A percentile compares a stretch with the other conserved stretches of the same genome.
These are phyloP conservation scores for Pseudodiploospora longispora DNA, from an alignment of 2,329 filamentous ascomycete genomes.

Conservation along the genomic window DNA sequence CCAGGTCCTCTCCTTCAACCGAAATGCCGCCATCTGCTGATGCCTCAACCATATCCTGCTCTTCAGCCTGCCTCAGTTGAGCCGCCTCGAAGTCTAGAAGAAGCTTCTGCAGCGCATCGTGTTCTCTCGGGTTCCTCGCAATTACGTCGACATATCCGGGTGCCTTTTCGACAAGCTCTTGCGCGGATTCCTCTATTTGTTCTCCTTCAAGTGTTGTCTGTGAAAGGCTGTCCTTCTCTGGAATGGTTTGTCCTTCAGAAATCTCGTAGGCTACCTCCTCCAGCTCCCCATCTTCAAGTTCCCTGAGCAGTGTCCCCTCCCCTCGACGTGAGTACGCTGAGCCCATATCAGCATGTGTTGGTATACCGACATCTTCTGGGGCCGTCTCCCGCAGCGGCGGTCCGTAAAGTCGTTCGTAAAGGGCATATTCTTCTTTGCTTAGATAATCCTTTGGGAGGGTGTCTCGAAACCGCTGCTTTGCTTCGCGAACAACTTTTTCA, in stretches of 20 bases:
- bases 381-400: slow-evolving; percentile 56
- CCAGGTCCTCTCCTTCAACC: slow-evolving; percentile 11
- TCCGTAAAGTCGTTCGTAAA: slow-evolving; percentile 79
- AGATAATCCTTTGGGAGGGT: slow-evolving; percentile 65
- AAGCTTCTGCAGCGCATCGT: slow-evolving; percentile 43
- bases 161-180: slow-evolving; percentile 18
- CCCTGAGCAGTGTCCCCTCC: slow-evolving; percentile 42
- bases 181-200: slow-evolving; percentile 11
- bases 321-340: slow-evolving; percentile 13
- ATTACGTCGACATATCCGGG: slow-evolving; percentile 37
- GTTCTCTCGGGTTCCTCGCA: slow-evolving; percentile 48
- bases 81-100: slow-evolving; percentile 50
- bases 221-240: too few species aligned
- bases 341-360: slow-evolving; percentile 30
- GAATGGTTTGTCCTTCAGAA: slow-evolving; percentile 4
- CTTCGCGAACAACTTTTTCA: slow-evolving; percentile 59
- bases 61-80: slow-evolving; percentile 23
- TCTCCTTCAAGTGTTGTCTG: slow-evolving; percentile 3
- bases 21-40: background rate
- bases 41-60: background rate
- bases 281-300: slow-evolving; percentile 47
- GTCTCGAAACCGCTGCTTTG: slow-evolving; percentile 69
- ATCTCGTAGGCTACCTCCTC: slow-evolving; percentile 52
- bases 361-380: slow-evolving; percentile 50
- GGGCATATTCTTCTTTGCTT: slow-evolving; percentile 57